These are phyloP conservation scores for Ministeria vibrans DNA, from an alignment of 78 protist species.

Conservation along the genomic window DNA sequence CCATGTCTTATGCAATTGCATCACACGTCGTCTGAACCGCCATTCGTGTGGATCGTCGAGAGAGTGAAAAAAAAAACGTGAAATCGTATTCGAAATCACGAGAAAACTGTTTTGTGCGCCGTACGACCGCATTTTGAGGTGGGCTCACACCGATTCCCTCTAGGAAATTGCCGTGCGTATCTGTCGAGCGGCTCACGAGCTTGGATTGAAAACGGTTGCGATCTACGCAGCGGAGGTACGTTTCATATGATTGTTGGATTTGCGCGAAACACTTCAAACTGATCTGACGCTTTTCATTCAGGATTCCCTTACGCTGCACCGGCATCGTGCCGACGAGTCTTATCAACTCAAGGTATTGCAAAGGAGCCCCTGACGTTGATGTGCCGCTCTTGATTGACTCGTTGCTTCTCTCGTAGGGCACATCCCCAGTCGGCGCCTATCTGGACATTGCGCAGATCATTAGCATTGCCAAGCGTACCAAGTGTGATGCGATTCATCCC, in stretches of 20 bases:
- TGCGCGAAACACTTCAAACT: background rate
- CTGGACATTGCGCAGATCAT: conserved; percentile 48
- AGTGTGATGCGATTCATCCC: conserved; percentile 81
- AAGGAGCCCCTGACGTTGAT: background rate
- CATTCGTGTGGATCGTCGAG: too few relatives aligned
- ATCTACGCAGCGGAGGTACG: too few relatives aligned
- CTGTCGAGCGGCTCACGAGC: conserved; percentile 70
- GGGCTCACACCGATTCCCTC: too few relatives aligned
- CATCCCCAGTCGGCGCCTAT: conserved; percentile 52
- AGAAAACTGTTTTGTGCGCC: too few relatives aligned
- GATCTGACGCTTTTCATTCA: background rate
- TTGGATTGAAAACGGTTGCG: conserved; percentile 91
- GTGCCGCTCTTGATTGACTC: background rate
- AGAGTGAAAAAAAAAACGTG: too few relatives aligned
- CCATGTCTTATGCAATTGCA: too few relatives aligned
- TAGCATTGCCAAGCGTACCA: conserved; percentile 22
- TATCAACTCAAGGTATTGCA: background rate
- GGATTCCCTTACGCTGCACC: background rate
- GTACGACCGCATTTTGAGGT: too few relatives aligned
- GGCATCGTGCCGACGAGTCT: background rate
- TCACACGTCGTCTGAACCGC: too few relatives aligned
- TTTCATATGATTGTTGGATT: conserved; percentile 61
- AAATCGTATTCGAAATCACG: too few relatives aligned
- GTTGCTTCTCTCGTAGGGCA: background rate
- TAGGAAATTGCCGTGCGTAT: conserved; percentile 98